phyloP scores from a whole-genome alignment of 2,329 filamentous ascomycete species.

The Macrophomina tecta region DNA sequence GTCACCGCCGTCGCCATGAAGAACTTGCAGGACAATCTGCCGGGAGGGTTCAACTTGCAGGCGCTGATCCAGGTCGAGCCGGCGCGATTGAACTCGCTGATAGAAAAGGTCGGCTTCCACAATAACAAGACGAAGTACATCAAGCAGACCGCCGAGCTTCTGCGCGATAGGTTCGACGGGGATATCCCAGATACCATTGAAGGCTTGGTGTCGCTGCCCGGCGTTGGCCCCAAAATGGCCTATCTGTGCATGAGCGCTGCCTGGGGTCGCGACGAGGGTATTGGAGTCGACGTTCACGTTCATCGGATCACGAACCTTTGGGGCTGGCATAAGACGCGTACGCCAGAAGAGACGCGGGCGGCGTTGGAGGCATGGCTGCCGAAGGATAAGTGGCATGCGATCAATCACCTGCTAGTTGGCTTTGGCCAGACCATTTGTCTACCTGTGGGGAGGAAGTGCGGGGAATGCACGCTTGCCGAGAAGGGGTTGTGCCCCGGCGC shows the following conservation, averaged over 20 bases:
- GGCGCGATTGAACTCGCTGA: conserved; percentile 71
- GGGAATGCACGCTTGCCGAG: conserved; percentile 81
- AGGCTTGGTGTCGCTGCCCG: conserved; percentile 77
- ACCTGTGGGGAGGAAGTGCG: conserved; percentile 79
- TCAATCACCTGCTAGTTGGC: conserved; percentile 87
- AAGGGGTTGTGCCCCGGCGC: conserved; percentile 72
- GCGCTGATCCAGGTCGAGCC: conserved; percentile 78
- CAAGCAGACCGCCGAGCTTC: conserved; percentile 74
- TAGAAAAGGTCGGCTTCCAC: conserved; percentile 87
- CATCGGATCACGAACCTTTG: conserved; percentile 94
- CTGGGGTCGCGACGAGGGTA: conserved; percentile 73
- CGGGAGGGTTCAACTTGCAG: conserved; percentile 71
- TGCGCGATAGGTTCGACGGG: conserved; percentile 71
- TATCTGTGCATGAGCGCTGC: conserved; percentile 84
- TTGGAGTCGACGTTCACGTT: conserved; percentile 93
- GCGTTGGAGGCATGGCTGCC: conserved; percentile 84
- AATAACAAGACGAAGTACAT: conserved; percentile 91
- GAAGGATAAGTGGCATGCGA: conserved; percentile 84
- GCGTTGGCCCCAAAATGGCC: conserved; percentile 94
- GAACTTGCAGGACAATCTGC: conserved; percentile 76
- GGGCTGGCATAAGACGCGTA: conserved; percentile 85
- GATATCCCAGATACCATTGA: conserved; percentile 83
- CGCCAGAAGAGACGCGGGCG: conserved; percentile 79
- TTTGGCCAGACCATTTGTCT: conserved; percentile 86
- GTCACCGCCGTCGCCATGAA: conserved; percentile 85